These are phyloP conservation scores for Helianthus tuberosus DNA, from an alignment of 129 eudicot genomes.

Conservation along the genomic window DNA sequence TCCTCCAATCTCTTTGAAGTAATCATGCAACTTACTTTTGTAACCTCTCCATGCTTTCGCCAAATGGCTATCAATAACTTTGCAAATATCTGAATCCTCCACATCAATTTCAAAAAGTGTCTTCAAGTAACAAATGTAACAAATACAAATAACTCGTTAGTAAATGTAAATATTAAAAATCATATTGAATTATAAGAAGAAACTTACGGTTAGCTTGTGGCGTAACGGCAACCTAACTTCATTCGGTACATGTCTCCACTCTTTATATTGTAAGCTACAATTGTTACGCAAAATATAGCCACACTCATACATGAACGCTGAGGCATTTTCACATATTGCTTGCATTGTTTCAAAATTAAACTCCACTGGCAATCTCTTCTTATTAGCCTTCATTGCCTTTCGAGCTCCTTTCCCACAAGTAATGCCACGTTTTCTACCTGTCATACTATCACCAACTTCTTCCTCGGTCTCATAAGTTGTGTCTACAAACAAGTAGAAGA, in stretches of 20 bases:
- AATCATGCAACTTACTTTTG: background rate
- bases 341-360: background rate
- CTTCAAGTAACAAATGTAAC: background rate
- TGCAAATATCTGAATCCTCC: background rate
- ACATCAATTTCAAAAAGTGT: slow-evolving; percentile 17
- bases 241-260: no score
- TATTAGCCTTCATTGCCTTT: background rate
- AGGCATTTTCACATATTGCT: background rate
- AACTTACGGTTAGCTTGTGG: background rate
- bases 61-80: slow-evolving; percentile 6
- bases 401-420: background rate
- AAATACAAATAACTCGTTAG: background rate
- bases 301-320: no score
- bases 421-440: background rate
- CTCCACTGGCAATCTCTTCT: background rate
- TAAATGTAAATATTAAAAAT: background rate
- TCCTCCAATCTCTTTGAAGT: slow-evolving; percentile 4
- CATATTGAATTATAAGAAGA: background rate
- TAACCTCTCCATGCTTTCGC: slow-evolving; percentile 7
- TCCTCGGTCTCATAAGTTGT: no score
- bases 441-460: background rate
- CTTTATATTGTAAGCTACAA: no score
- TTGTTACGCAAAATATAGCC: no score
- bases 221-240: no score
- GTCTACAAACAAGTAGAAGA: no score